These are phyloP conservation scores for Fusarium brevicatenulatum DNA, from an alignment of 2,329 filamentous ascomycete genomes.

Conservation along the genomic window DNA sequence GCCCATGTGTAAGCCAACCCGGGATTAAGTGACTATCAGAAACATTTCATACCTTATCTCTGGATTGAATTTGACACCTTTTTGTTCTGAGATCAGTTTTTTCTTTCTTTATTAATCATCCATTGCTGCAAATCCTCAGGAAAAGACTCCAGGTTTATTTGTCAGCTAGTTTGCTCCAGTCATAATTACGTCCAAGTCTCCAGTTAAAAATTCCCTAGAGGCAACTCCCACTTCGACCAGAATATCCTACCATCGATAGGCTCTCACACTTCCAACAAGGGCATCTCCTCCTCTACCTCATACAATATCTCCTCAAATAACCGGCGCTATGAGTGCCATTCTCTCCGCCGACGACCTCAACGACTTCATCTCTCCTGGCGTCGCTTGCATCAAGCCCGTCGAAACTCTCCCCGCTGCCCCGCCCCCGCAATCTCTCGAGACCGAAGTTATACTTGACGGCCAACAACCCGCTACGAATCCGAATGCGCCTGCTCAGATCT, in stretches of 20 bases:
- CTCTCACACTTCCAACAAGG: conserved; percentile 4
- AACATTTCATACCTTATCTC: conserved; percentile 11
- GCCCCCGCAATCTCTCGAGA: conserved; percentile 57
- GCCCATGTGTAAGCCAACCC: background rate
- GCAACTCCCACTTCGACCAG: conserved; percentile 11
- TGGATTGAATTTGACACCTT: background rate
- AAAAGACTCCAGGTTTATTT: conserved; percentile 35
- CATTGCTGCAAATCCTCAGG: background rate
- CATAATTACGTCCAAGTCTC: conserved; percentile 6
- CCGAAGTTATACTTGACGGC: conserved; percentile 95
- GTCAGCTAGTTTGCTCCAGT: conserved; percentile 30
- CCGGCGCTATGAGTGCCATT: conserved; percentile 86
- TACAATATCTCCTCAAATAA: background rate
- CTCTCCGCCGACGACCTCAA: conserved; percentile 96
- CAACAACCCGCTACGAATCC: conserved; percentile 67
- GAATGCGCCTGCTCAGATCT: conserved; percentile 85
- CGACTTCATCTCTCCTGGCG: conserved; percentile 97
- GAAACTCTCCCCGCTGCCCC: conserved; percentile 81
- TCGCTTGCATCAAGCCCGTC: conserved; percentile 97
- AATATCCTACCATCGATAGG: conserved; percentile 5
- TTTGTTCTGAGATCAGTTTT: background rate
- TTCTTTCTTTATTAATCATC: background rate
- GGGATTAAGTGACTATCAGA: conserved; percentile 3
- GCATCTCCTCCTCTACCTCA: background rate
- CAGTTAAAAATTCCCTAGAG: conserved; percentile 16